These are phyloP conservation scores for Rhizophagus prolifer DNA, from an alignment of 192 early-diverging fungal genomes.

Conservation along the genomic window DNA sequence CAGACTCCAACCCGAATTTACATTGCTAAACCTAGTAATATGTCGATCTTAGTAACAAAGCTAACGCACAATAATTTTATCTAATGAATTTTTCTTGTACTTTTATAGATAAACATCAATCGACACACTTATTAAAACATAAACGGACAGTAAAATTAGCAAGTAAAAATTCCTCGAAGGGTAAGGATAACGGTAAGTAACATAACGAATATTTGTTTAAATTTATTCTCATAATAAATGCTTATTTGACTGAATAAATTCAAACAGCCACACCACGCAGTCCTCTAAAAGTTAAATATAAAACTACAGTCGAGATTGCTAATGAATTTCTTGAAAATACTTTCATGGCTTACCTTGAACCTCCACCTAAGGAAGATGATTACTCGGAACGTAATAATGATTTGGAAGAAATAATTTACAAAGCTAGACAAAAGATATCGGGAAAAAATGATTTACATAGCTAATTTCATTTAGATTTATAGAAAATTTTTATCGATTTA, in stretches of 20 bases:
- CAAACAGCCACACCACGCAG: no score
- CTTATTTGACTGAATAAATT: no score
- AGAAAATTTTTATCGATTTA: not conserved
- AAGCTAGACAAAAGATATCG: not conserved
- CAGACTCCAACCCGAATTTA: not conserved
- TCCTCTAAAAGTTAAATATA: not conserved
- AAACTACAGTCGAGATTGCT: not conserved
- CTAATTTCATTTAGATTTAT: not conserved
- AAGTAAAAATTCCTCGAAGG: not conserved
- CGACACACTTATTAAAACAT: not conserved
- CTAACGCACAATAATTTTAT: not conserved
- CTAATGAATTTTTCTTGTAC: not conserved
- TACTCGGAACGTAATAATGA: not conserved
- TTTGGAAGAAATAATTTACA: conserved; percentile 4
- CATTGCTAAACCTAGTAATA: not conserved
- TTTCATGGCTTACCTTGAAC: not conserved
- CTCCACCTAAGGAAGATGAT: not conserved
- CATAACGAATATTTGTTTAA: no score
- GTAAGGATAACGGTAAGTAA: not conserved
- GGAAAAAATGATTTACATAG: not conserved
- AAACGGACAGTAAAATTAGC: not conserved
- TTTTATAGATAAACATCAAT: not conserved
- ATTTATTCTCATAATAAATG: no score
- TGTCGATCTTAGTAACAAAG: no score
- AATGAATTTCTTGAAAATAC: conserved; percentile 4